Percentiles rank a stretch among this genome's conserved stretches.
Conservation (phyloP, 2,329 filamentous ascomycete genomes). For the Cladosporium cucumerinum region DNA sequence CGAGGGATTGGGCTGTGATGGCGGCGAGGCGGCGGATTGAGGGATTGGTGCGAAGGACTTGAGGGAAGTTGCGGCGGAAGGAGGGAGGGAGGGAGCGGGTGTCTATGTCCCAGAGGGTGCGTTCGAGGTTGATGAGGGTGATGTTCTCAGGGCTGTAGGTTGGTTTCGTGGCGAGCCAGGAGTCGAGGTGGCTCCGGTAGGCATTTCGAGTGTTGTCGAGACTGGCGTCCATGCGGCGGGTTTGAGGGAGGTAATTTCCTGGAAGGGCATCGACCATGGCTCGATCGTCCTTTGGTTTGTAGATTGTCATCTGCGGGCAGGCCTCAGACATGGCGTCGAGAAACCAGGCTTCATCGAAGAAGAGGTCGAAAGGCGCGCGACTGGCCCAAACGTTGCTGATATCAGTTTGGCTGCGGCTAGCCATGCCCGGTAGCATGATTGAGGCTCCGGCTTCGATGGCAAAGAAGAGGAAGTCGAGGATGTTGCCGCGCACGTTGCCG, state of each 20-base stretch:
- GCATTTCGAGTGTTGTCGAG: slow-evolving; percentile 19
- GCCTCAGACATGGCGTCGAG: slow-evolving; percentile 21
- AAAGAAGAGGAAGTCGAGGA: slow-evolving; percentile 46
- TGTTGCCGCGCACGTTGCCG: slow-evolving; percentile 45
- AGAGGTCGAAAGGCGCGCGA: slow-evolving; percentile 22
- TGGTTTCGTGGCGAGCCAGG: slow-evolving; percentile 23
- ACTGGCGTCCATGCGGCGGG: slow-evolving; percentile 26
- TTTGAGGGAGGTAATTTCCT: slow-evolving; percentile 24
- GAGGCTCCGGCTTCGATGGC: slow-evolving; percentile 49
- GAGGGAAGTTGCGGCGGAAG: slow-evolving; percentile 30
- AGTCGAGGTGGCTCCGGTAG: slow-evolving; percentile 22
- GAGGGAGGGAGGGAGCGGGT: slow-evolving; percentile 26
- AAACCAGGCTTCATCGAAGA: slow-evolving; percentile 33
- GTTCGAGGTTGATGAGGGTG: slow-evolving; percentile 28
- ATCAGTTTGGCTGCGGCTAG: slow-evolving; percentile 19
- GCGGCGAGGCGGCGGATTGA: slow-evolving; percentile 34
- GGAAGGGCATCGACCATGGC: slow-evolving; percentile 20
- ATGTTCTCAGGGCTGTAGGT: slow-evolving; percentile 15
- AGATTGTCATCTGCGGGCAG: slow-evolving; percentile 30
- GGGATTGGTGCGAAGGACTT: slow-evolving; percentile 28
- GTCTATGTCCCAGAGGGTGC: slow-evolving; percentile 32
- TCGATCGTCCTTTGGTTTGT: slow-evolving; percentile 20
- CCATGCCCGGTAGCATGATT: slow-evolving; percentile 27
- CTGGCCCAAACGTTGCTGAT: slow-evolving; percentile 26
- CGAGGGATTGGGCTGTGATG: slow-evolving; percentile 33